Percentiles rank a stretch among this genome's conserved stretches.
phyloP scores from a whole-genome alignment of 2,329 filamentous ascomycete species.

The Passalora sequoiae region DNA sequence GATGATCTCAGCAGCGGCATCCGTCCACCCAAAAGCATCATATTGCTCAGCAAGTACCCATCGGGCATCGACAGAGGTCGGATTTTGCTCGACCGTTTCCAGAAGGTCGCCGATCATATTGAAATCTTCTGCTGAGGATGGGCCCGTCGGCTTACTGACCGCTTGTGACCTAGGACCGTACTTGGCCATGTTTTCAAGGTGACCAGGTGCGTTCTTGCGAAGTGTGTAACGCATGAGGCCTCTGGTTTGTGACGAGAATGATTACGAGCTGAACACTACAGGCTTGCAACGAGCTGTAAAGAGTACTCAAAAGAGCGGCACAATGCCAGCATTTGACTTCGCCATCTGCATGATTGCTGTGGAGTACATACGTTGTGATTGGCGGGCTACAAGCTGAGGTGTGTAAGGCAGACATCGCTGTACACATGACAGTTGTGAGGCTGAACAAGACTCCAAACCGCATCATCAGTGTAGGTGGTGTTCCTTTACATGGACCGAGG shows the following conservation, averaged over 20 bases:
- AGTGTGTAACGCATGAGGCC: not conserved
- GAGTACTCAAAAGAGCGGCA: too few relatives aligned
- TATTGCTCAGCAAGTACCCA: slow-evolving; percentile 8
- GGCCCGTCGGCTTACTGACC: not conserved
- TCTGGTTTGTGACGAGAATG: not conserved
- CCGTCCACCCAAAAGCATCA: slow-evolving; percentile 4
- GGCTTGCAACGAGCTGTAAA: too few relatives aligned
- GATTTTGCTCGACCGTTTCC: slow-evolving; percentile 5
- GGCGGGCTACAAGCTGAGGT: too few relatives aligned
- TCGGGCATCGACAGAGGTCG: slow-evolving; percentile 4
- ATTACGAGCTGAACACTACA: too few relatives aligned
- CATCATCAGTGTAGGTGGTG: not conserved
- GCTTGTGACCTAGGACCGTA: not conserved
- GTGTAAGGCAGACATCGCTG: not conserved
- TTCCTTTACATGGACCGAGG: not conserved
- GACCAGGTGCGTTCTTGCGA: not conserved
- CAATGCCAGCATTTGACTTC: too few relatives aligned
- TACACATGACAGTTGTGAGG: not conserved
- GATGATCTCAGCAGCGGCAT: slow-evolving; percentile 1
- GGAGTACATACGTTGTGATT: too few relatives aligned
- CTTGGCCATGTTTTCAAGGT: not conserved
- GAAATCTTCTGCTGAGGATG: not conserved
- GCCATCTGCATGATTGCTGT: too few relatives aligned
- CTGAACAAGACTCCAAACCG: not conserved
- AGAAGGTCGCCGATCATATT: slow-evolving; percentile 2